Conservation (phyloP, 352 stramenopile genomes). For the Pythium insidiosum region DNA sequence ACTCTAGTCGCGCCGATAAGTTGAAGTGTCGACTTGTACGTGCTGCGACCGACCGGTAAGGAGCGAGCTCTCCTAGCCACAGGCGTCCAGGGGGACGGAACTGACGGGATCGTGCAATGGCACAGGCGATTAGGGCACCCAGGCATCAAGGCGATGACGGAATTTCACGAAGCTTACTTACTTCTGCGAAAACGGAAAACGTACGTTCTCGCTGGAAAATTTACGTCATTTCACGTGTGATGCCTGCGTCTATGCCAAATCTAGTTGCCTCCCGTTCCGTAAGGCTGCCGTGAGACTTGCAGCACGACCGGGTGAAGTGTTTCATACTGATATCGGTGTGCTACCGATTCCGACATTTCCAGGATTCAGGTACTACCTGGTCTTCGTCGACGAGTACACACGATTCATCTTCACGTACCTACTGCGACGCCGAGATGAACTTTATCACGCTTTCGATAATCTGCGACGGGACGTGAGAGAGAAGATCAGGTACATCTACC, state of each 20-base stretch:
- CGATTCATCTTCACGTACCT: constrained; percentile 3
- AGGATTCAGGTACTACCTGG: constrained; percentile 8
- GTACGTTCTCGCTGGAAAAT: constrained; percentile 5
- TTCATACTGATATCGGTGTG: constrained; percentile 10
- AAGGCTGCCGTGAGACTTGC: not conserved
- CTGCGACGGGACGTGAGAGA: not conserved
- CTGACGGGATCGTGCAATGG: constrained; percentile 4
- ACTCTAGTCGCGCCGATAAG: too few species aligned
- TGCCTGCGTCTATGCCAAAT: constrained; percentile 8
- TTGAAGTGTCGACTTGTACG: too few species aligned
- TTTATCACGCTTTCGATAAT: constrained; percentile 7
- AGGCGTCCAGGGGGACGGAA: constrained; percentile 5
- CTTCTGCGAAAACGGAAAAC: constrained; percentile 3
- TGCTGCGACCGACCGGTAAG: constrained; percentile 4
- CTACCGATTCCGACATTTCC: constrained; percentile 6
- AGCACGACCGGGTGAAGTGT: constrained; percentile 6
- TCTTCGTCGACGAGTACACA: constrained; percentile 16
- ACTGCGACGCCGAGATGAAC: not conserved
- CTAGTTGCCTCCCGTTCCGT: constrained; percentile 4
- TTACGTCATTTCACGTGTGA: constrained; percentile 8
- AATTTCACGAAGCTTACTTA: constrained; percentile 9
- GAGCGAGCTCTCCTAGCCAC: constrained; percentile 2
- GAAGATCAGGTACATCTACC: constrained; percentile 2
- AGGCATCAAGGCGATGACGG: constrained; percentile 3
- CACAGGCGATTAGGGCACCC: constrained; percentile 11